Base-by-base conservation (phyloP, 2,329 filamentous ascomycete species). In the Aspergillus proliferans region DNA sequence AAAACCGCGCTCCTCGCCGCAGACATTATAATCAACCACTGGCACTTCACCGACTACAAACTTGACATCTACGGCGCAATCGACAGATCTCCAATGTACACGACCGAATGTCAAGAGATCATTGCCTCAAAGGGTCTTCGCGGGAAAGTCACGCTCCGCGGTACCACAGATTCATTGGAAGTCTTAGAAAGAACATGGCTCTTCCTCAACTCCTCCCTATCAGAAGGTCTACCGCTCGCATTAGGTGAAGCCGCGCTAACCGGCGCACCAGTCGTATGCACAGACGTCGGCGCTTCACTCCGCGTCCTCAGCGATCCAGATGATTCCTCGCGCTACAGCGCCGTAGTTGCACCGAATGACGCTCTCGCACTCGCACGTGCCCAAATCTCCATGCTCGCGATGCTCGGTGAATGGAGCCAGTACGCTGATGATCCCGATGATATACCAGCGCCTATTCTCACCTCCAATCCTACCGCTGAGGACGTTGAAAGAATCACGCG, bases 301-400 rank as follows among this genome's bases (percentile, higher is more conserved):
- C 66, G 68, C 8, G 69, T 72, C 1, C 60, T 71, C 9, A 72
- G 66, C 40, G 69, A 72, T 42, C 67, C 69, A 2, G 67, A 76
- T 45, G 70, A 72, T 43, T 73, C 70, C 55, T 69, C 74, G 4
- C 69, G 75, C 22, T 85, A 80, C 67, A 81, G 79, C 53, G 81
- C 80, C 49, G 79, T 85, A 4, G 81, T 85, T 2, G 78, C 82
- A 12, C 82, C 82, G 2, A 85, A 85, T 56, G 82, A 85, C 60
- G 75, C 81, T 3, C 73, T 75, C 34, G 76, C 78, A 4, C 71
- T 85, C 1, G 82, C 82, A 1, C 72, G 77, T 21, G 82, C 82
- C 0, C 82, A 85, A 57, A 78, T 85, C 53, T 78, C 78, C 48
- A 74, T 85, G 55, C 72, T 85, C 10, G 80, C 75, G 6, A 76